Evolutionary conservation across 768 basidiomycete species (phyloP), one percentile per base, ranked within the genome.

Genomic region (Mycena alexandri): DNA sequence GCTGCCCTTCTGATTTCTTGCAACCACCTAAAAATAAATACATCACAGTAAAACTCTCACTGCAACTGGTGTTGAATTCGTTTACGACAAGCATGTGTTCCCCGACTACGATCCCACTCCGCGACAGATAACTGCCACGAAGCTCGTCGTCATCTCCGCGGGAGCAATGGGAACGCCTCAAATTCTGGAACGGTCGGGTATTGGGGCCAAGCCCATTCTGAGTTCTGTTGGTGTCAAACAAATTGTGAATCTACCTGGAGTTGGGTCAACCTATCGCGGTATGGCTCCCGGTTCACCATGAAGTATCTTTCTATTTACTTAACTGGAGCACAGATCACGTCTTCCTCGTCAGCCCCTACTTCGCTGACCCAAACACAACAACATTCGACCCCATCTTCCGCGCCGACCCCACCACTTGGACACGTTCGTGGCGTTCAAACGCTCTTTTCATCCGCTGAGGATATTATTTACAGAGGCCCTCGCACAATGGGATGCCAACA

Each of bases 401-500:
- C 11, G 69, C 69, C 3, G 65, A 72, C 7, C 65, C 68, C 0
- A 65, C 51, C 21, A 57, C 56, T n/a, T 67, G 51, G 65, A 33
- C 12, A 16, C 51, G 12, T 6, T 21, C 14, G 34, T n/a, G 9
- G n/a, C 14, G 2, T 38, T 38, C 38, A 11, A 2, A 38, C 38
- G 2, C 14, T 11, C 38, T 9, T 38, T 11, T 9, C 38, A 2
- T 11, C 38, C 14, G 38, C 11, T 14, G 4, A 38, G 9, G 38
- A 10, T 38, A 38, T 11, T 2, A 38, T 38, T 14, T 14, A 38
- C 38, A 38, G 38, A 38, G 38, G 38, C 38, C 3, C 38, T 38
- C 38, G 46, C 36, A 13, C 73, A 81, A 33, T 85, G 79, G 77
- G 60, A 71, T 7, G 70, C 44, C 12, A 74, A 75, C 1, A 80